Evolutionary conservation across 2,329 filamentous ascomycete species (phyloP), one percentile per base, ranked within the genome.

Genomic region (Claviceps arundinis): DNA sequence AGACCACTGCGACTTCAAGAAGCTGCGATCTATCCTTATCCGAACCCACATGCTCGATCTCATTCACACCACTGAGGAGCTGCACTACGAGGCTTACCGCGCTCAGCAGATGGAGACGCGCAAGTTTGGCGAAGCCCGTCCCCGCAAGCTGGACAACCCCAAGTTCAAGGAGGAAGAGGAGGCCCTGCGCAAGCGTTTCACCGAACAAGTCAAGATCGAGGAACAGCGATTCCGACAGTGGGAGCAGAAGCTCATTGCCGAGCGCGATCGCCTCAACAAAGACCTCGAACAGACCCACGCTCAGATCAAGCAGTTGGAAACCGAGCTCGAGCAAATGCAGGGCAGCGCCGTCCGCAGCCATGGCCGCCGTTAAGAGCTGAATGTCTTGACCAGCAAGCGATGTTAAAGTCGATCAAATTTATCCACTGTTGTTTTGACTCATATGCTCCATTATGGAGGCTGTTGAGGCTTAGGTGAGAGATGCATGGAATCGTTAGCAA

Each of bases 91-190:
- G 74, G 91, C 89, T 56, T 98, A 98, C 79, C 91, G 93, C 64
- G 93, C 93, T 52, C 89, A 95, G 73, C 94, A 98, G 75, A 98
- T 98, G 93, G 93, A 98, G 79, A 98, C 93, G 49, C 84, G 93
- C 74, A 98, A 98, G 75, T 97, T 98, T 63, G 93, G 93, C 72
- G 94, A 98, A 76, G 91, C 90, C 55, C 84, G 91, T 60, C 93
- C 93, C 62, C 81, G 91, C 73, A 98, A 98, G 82, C 79, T 98
- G 63, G 93, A 98, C 76, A 98, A 98, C 79, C 93, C 93, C 74
- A 98, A 98, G 79, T 98, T 97, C 82, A 98, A 98, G 82, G 93
- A 98, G 71, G 93, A 98, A 73, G 93, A 98, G 69, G 93, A 98
- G 79, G 87, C 88, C 56, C 83, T 98, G 59, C 85, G 93, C 74